phyloP scores from a whole-genome alignment of 208 protist species.

The Trypanosoma mega region DNA sequence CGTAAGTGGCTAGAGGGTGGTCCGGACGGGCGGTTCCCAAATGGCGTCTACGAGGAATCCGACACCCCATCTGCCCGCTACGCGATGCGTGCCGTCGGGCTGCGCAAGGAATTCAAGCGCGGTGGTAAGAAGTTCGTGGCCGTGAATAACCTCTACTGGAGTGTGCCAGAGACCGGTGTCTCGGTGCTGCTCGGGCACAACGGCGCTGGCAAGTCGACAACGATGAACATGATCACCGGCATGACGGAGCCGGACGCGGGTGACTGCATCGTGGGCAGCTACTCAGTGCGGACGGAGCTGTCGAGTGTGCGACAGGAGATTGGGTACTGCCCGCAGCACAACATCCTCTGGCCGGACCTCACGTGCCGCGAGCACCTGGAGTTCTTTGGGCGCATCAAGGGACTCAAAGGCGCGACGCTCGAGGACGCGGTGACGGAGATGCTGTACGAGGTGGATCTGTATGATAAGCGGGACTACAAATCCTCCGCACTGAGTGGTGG shows the following conservation, averaged over 20 bases:
- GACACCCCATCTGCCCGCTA: not conserved
- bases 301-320: constrained; percentile 51
- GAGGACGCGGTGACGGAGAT: constrained; percentile 39
- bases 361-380: constrained; percentile 71
- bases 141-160: constrained; percentile 78
- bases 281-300: constrained; percentile 42
- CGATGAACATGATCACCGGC: constrained; percentile 56
- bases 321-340: constrained; percentile 90
- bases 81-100: constrained; percentile 30
- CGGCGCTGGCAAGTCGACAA: constrained; percentile 57
- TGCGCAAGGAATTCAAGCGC: constrained; percentile 52
- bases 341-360: constrained; percentile 74
- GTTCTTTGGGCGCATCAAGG: constrained; percentile 85
- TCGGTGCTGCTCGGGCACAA: constrained; percentile 78
- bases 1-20: not conserved
- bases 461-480: constrained; percentile 47
- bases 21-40: not conserved
- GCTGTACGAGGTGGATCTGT: constrained; percentile 46
- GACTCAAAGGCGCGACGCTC: constrained; percentile 41
- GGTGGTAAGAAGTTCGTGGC: constrained; percentile 40
- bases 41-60: constrained; percentile 26
- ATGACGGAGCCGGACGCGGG: constrained; percentile 45
- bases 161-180: constrained; percentile 59
- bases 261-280: constrained; percentile 51
- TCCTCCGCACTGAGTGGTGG: constrained; percentile 56